phyloP scores from a whole-genome alignment of 2,329 filamentous ascomycete species.

The Magnaporthales sp. region DNA sequence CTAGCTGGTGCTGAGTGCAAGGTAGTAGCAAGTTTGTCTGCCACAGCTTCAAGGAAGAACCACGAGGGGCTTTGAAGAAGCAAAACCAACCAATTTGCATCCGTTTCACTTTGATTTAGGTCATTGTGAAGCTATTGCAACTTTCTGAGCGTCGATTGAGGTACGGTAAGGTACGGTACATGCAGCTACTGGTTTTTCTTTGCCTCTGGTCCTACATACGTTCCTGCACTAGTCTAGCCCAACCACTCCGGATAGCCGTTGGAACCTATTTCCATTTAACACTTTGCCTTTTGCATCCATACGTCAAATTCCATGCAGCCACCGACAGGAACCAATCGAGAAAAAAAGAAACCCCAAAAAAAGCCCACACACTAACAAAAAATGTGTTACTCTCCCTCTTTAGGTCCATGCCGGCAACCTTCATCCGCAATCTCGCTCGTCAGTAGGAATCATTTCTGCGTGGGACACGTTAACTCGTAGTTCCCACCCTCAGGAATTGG shows the following conservation, averaged over 20 bases:
- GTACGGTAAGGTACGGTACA: slow-evolving; percentile 6
- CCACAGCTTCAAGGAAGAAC: not conserved
- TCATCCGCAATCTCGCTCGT: slow-evolving; percentile 27
- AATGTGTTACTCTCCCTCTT: slow-evolving; percentile 20
- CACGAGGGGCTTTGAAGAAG: slow-evolving; percentile 6
- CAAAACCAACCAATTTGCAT: slow-evolving; percentile 6
- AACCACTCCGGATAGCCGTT: not conserved
- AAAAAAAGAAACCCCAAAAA: slow-evolving; percentile 10
- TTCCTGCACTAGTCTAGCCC: not conserved
- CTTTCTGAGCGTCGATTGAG: slow-evolving; percentile 15
- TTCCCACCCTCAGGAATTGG: slow-evolving; percentile 46
- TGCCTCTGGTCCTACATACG: not conserved
- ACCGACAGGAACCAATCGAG: not conserved
- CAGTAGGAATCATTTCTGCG: slow-evolving; percentile 28
- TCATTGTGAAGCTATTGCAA: slow-evolving; percentile 10
- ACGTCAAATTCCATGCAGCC: not conserved
- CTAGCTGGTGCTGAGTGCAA: slow-evolving; percentile 5
- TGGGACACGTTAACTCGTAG: slow-evolving; percentile 60
- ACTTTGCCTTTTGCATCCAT: not conserved
- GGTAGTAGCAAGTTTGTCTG: not conserved
- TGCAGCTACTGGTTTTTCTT: not conserved
- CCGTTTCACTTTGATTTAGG: slow-evolving; percentile 11
- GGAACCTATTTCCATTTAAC: not conserved
- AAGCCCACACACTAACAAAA: slow-evolving; percentile 12
- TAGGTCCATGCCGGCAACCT: slow-evolving; percentile 34